Evolutionary conservation across 176 grass and related monocot genomes (phyloP), one percentile per base, ranked within the genome.

Genomic region (Saccharum officinarum): DNA sequence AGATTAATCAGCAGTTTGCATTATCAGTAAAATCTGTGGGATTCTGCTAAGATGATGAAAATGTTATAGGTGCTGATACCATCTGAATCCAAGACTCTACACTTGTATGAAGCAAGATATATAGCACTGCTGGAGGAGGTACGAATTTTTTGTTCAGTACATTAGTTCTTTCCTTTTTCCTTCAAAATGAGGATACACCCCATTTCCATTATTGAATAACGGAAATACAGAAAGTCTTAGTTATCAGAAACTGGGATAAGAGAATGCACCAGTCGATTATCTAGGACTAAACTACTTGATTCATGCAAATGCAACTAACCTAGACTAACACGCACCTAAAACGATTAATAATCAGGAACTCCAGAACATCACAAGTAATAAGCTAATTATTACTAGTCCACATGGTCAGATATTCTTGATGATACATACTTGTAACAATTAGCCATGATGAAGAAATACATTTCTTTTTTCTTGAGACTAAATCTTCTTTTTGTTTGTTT

Each of bases 31-130:
- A 71, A 41, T 61, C 49, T 78, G 7, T 75, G 49, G 26, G 77
- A 77, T 50, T 25, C 18, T 87, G 18, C 37, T 86, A 81, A 71
- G 52, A 60, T 67, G 65, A 47, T 75, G 69, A 83, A 83, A 87
- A 66, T 87, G 31, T 79, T 87, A 20, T 70, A 98, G 96, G 93
- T 92, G 77, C 67, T 98, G 77, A 92, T 98, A 65, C 96, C 96
- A 83, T 94, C 96, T 83, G 96, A 98, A 73, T 80, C 81, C 70
- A 98, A 95, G 93, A 94, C 86, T 82, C 71, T 98, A 46, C 93
- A 95, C 92, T 88, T 98, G 60, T 98, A 98, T 85, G 96, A 98
- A 86, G 93, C 96, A 83, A 94, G 93, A 83, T 95, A 94, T 87
- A 82, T 98, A 86, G 89, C 93, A 78, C 85, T 98, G 71, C 78